Percentiles rank a stretch among this genome's conserved stretches.
These are phyloP conservation scores for Cystobasidium sp. DNA, from an alignment of 1,284 basidiomycete species.

Conservation along the genomic window DNA sequence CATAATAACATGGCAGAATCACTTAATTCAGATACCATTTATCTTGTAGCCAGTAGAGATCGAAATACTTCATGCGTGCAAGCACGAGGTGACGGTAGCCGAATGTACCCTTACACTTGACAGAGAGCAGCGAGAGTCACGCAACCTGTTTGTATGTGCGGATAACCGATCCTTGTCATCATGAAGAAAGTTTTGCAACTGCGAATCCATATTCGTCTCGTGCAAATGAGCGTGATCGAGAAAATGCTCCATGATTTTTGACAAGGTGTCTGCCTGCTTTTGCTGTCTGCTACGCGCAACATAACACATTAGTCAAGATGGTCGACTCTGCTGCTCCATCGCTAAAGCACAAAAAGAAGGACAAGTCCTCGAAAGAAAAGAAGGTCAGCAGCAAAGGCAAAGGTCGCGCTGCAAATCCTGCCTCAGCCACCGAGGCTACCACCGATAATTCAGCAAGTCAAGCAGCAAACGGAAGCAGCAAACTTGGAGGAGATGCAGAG, in stretches of 20 bases:
- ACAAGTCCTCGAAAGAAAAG: slow-evolving; percentile 25
- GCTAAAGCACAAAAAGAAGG: slow-evolving; percentile 39
- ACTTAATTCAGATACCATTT: no score
- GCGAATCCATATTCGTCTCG: no score
- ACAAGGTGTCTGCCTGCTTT: background rate
- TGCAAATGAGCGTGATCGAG: background rate
- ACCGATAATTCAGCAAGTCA: background rate
- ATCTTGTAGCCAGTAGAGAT: no score
- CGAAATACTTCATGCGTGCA: no score
- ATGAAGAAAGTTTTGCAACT: no score
- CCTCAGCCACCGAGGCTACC: slow-evolving; percentile 21
- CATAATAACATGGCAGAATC: no score
- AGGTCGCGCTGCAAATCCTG: slow-evolving; percentile 31
- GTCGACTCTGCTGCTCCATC: slow-evolving; percentile 8
- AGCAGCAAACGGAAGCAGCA: slow-evolving; percentile 15
- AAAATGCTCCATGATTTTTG: slow-evolving; percentile 1
- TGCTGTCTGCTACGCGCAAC: background rate
- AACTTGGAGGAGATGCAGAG: slow-evolving; percentile 16
- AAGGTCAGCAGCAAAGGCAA: slow-evolving; percentile 39
- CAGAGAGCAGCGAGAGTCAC: no score
- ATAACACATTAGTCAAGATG: background rate
- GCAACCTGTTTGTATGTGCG: no score
- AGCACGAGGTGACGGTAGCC: no score
- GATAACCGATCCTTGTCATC: no score
- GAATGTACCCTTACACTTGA: no score